Conservation (phyloP, 129 eudicot genomes). For the Artemisia argyi region DNA sequence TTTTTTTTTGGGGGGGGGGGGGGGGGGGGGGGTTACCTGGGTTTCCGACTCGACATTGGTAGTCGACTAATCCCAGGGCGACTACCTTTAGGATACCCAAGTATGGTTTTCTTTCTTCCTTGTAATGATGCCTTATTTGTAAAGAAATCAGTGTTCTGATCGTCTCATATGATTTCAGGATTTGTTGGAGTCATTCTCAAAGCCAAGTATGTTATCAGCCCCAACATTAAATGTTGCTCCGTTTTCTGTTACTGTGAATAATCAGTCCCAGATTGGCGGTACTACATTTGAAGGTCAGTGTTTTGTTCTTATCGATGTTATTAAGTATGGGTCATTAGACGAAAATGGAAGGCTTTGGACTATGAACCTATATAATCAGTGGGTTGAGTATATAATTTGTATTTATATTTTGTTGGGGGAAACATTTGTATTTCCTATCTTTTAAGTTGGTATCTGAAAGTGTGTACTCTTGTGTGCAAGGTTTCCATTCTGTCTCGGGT, state of each 20-base stretch:
- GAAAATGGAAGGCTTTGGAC: too few species aligned
- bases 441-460: too few species aligned
- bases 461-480: too few species aligned
- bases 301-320: background rate
- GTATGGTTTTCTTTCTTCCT: background rate
- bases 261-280: constrained; percentile 41
- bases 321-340: background rate
- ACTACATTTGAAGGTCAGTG: constrained; percentile 63
- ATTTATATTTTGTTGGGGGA: too few species aligned
- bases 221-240: constrained; percentile 52
- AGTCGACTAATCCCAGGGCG: too few species aligned
- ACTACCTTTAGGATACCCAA: background rate
- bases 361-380: too few species aligned
- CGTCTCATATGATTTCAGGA: constrained; percentile 47
- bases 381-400: too few species aligned
- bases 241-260: constrained; percentile 48
- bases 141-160: constrained; percentile 28
- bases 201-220: constrained; percentile 47
- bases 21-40: too few species aligned
- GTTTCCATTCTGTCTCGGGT: too few species aligned
- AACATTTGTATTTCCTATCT: too few species aligned
- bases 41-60: too few species aligned
- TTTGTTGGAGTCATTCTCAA: constrained; percentile 54
- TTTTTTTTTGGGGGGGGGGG: too few species aligned
- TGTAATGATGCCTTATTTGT: background rate